A percentile compares a stretch with the other conserved stretches of the same genome.
These are phyloP conservation scores for Nannizziopsis arthrosporioides DNA, from an alignment of 2,329 filamentous ascomycete species.

Conservation along the genomic window DNA sequence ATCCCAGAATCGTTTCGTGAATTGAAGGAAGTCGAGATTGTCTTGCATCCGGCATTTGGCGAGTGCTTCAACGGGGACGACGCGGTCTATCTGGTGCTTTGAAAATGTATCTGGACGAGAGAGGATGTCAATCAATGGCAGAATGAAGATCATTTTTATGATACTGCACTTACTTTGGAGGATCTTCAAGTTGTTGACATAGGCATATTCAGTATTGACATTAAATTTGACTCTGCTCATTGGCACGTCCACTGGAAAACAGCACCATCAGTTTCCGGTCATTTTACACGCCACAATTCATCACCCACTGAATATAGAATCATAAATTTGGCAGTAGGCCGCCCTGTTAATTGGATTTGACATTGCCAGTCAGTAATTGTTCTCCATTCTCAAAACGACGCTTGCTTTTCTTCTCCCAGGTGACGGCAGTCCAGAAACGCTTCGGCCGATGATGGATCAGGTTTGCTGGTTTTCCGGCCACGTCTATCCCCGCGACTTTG, in stretches of 20 bases:
- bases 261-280: neutral
- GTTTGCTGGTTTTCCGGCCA: neutral
- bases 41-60: conserved; percentile 99
- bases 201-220: conserved; percentile 91
- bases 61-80: conserved; percentile 74
- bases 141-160: neutral
- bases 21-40: conserved; percentile 97
- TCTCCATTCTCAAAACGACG: conserved; percentile 3
- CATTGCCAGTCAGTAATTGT: conserved; percentile 7
- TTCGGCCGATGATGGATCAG: too few relatives aligned
- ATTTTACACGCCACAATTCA: neutral
- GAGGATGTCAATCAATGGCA: neutral
- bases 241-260: conserved; percentile 61
- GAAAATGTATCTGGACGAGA: conserved; percentile 55
- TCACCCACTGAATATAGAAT: conserved; percentile 76
- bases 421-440: too few relatives aligned
- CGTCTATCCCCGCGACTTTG: neutral
- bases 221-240: conserved; percentile 98
- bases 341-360: conserved; percentile 47
- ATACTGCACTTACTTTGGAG: conserved; percentile 63
- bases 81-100: conserved; percentile 78
- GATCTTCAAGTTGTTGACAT: conserved; percentile 97
- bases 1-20: conserved; percentile 94
- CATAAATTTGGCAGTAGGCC: conserved; percentile 91
- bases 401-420: neutral